A percentile compares a stretch with the other conserved stretches of the same genome.
Evolutionary conservation across 2,329 filamentous ascomycete genomes (phyloP).

Genomic region (Pestalotiopsis sp.): DNA sequence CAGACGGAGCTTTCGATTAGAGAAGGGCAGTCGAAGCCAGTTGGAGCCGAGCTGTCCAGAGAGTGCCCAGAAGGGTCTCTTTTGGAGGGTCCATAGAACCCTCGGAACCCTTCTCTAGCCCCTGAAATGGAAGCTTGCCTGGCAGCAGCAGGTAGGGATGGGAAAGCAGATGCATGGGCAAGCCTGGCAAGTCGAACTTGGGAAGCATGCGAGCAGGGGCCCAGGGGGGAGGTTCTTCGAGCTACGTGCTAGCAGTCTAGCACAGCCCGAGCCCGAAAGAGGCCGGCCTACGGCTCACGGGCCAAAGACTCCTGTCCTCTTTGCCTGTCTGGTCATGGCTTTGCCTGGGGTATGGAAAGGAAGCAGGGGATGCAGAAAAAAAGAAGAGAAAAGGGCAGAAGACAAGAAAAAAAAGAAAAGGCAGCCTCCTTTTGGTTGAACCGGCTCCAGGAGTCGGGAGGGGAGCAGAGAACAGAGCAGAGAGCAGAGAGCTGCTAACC

Average conservation of each 20-base stretch:
- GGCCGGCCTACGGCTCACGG: background rate
- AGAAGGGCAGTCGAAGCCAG: background rate
- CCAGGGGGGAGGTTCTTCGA: background rate
- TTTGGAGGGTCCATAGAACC: background rate
- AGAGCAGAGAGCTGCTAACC: background rate
- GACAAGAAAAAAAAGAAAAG: background rate
- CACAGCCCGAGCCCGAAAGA: background rate
- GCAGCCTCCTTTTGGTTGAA: background rate
- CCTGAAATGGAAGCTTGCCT: conserved; percentile 9
- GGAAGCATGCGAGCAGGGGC: background rate
- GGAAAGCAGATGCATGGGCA: background rate
- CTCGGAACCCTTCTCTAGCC: background rate
- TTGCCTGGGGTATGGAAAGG: background rate
- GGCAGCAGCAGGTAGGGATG: background rate
- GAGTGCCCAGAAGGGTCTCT: conserved; percentile 5
- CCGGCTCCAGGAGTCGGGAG: background rate
- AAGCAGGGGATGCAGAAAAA: background rate
- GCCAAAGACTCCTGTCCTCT: background rate
- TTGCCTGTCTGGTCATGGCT: background rate
- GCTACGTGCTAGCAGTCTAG: background rate
- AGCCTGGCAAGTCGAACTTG: background rate
- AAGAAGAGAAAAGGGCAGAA: background rate
- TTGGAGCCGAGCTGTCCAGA: background rate
- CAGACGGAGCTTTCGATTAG: background rate
- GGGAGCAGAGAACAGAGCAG: no score